phyloP scores from a whole-genome alignment of 169 alveolate species.

The Plasmodium vinckei region DNA sequence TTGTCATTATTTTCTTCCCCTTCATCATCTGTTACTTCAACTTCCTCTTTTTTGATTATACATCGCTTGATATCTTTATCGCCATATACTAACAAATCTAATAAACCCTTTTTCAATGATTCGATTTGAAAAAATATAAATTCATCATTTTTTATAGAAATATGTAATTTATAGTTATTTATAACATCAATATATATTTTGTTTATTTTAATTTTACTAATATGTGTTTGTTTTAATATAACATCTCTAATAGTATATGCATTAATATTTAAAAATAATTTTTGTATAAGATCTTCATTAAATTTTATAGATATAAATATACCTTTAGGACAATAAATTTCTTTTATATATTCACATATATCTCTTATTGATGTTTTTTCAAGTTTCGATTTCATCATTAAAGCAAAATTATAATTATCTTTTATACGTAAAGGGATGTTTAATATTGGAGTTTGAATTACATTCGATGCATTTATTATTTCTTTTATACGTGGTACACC shows the following conservation, averaged over 20 bases:
- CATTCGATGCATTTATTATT: conserved; percentile 96
- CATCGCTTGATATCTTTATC: conserved; percentile 87
- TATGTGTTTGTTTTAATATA: conserved; percentile 86
- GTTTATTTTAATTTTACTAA: conserved; percentile 89
- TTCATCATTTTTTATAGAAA: conserved; percentile 78
- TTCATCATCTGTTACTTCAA: conserved; percentile 78
- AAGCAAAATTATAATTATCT: conserved; percentile 86
- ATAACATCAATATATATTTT: conserved; percentile 81
- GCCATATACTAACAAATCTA: conserved; percentile 85
- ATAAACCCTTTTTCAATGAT: conserved; percentile 82
- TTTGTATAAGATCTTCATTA: conserved; percentile 88
- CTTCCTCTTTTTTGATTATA: conserved; percentile 90
- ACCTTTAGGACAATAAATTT: conserved; percentile 92
- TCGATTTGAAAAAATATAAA: conserved; percentile 86
- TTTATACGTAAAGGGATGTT: conserved; percentile 88
- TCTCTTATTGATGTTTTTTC: conserved; percentile 91
- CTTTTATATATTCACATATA: conserved; percentile 90
- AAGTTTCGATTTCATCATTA: conserved; percentile 91
- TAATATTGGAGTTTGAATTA: conserved; percentile 96
- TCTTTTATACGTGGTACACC: conserved; percentile 99
- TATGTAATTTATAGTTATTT: conserved; percentile 81
- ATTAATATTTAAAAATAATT: conserved; percentile 89
- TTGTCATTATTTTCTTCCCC: not conserved
- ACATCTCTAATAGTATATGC: conserved; percentile 89
- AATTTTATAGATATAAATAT: conserved; percentile 91